These are phyloP conservation scores for Ceratonia siliqua DNA, from an alignment of 306 rosid genomes.

Conservation along the genomic window DNA sequence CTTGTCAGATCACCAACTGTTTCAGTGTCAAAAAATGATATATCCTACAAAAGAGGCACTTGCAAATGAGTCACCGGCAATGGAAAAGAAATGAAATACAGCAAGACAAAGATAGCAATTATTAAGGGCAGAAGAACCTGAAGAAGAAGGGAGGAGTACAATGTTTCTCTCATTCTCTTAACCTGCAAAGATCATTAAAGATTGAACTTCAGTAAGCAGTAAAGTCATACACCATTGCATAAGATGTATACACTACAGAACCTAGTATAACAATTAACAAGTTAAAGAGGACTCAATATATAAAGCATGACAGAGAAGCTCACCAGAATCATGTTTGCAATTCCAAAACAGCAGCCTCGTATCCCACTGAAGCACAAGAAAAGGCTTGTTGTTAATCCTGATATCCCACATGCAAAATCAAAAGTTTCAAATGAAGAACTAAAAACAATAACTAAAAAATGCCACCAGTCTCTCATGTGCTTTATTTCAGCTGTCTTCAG, in stretches of 20 bases:
- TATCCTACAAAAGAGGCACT: conserved; percentile 74
- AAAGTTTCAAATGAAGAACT: conserved; percentile 22
- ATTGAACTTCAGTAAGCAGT: conserved; percentile 17
- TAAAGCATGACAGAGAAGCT: conserved; percentile 34
- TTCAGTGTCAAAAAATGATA: conserved; percentile 90
- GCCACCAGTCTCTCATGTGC: not conserved
- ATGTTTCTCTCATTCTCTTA: conserved; percentile 70
- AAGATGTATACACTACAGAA: not conserved
- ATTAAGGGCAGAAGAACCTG: conserved; percentile 62
- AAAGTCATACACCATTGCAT: not conserved
- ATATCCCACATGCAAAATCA: conserved; percentile 28
- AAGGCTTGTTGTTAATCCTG: conserved; percentile 35
- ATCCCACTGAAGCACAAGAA: conserved; percentile 79
- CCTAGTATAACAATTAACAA: not conserved
- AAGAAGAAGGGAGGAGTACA: conserved; percentile 69
- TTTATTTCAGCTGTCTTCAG: conserved; percentile 1
- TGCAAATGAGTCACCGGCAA: conserved; percentile 41
- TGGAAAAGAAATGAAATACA: not conserved
- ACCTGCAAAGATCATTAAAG: conserved; percentile 47
- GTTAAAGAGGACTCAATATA: not conserved
- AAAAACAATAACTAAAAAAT: not conserved
- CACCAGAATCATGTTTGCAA: conserved; percentile 95
- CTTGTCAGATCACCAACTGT: conserved; percentile 98
- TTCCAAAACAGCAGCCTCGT: conserved; percentile 89
- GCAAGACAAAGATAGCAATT: conserved; percentile 19